Percentiles rank a stretch among this genome's conserved stretches.
phyloP scores from a whole-genome alignment of 192 early-diverging fungal species.

The Entomortierella parvispora region DNA sequence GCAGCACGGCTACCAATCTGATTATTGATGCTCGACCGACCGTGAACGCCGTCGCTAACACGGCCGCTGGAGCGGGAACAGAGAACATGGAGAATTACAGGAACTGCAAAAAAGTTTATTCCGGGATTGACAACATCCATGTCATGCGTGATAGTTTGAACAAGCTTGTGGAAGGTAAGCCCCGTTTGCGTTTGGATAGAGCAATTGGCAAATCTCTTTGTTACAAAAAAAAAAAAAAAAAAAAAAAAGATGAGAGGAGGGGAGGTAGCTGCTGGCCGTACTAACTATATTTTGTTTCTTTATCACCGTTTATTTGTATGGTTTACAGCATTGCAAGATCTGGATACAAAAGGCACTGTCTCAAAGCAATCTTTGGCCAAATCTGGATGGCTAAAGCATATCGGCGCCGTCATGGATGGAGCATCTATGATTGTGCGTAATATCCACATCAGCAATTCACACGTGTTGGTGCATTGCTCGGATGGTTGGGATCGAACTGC shows the following conservation, averaged over 20 bases:
- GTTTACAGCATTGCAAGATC: slow-evolving; percentile 61
- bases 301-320: no score
- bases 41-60: slow-evolving; percentile 93
- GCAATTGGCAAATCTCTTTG: no score
- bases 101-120: slow-evolving; percentile 85
- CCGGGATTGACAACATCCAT: slow-evolving; percentile 98
- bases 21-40: slow-evolving; percentile 97
- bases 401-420: slow-evolving; percentile 84
- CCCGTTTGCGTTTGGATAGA: background rate
- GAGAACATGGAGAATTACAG: slow-evolving; percentile 95
- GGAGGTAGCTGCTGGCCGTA: no score
- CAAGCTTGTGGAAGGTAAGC: slow-evolving; percentile 83
- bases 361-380: slow-evolving; percentile 68
- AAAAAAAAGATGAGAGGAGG: no score
- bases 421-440: slow-evolving; percentile 81
- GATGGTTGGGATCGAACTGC: slow-evolving; percentile 99
- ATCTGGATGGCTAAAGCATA: slow-evolving; percentile 91
- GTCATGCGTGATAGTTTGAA: slow-evolving; percentile 93
- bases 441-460: slow-evolving; percentile 78
- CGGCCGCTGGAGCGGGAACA: slow-evolving; percentile 92
- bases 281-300: no score
- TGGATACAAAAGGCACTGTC: slow-evolving; percentile 56
- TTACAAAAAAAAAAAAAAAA: no score
- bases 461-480: slow-evolving; percentile 97
- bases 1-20: slow-evolving; percentile 71